phyloP scores from a whole-genome alignment of 2,329 filamentous ascomycete species.

The Alternaria triticimaculans region DNA sequence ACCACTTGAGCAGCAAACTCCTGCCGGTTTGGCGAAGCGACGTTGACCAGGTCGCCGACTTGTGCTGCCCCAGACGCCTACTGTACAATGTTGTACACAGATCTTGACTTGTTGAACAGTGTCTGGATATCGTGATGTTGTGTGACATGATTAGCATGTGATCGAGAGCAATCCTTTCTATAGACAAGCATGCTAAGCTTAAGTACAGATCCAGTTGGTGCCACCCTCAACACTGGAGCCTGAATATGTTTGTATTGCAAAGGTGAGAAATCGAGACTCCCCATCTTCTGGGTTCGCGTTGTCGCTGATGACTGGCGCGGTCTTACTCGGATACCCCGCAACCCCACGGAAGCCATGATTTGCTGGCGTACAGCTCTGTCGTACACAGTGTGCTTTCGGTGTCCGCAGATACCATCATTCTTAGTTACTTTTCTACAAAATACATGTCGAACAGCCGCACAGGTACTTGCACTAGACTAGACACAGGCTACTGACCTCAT shows the following conservation, averaged over 20 bases:
- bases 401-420: neutral
- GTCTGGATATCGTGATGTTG: conserved; percentile 7
- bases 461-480: neutral
- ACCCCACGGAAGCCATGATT: neutral
- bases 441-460: neutral
- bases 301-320: neutral
- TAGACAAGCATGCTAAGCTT: neutral
- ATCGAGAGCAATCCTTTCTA: neutral
- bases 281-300: neutral
- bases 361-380: neutral
- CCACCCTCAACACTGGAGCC: neutral
- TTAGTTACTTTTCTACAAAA: neutral
- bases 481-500: conserved; percentile 13
- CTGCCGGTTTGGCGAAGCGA: neutral
- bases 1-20: neutral
- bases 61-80: conserved; percentile 2
- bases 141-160: conserved; percentile 2
- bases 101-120: conserved; percentile 16
- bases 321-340: neutral
- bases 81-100: conserved; percentile 9
- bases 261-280: neutral
- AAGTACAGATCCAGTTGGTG: neutral
- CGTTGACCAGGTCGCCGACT: conserved; percentile 10
- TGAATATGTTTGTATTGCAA: neutral
- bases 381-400: neutral